Evolutionary conservation across 169 alveolate species (phyloP).

Genomic region (Plasmodium inui): DNA sequence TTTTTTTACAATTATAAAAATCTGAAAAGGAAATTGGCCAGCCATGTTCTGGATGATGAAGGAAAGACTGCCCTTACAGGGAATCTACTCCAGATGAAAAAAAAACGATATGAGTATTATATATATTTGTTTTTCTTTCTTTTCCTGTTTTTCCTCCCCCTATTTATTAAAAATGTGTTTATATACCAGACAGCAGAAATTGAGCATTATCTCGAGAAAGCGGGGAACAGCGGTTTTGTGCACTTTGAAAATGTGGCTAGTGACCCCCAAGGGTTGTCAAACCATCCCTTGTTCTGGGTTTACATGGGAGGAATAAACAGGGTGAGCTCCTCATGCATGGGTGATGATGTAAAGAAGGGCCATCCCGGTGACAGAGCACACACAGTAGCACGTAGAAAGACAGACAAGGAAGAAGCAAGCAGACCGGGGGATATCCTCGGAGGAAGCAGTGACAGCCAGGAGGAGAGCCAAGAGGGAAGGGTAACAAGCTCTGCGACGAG

Average conservation of each 20-base stretch:
- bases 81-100: neutral
- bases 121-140: slow-evolving; percentile 55
- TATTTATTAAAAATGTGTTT: slow-evolving; percentile 43
- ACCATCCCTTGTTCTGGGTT: slow-evolving; percentile 19
- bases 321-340: neutral
- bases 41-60: neutral
- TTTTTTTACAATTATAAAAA: slow-evolving; percentile 53
- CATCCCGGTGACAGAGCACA: neutral
- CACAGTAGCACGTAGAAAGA: neutral
- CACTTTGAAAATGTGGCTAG: neutral
- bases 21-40: slow-evolving; percentile 20
- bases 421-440: neutral
- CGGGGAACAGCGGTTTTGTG: neutral
- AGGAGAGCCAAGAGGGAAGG: neutral
- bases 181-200: slow-evolving; percentile 42
- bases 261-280: neutral
- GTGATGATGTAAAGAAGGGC: neutral
- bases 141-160: slow-evolving; percentile 49
- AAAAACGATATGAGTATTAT: slow-evolving; percentile 42
- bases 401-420: neutral
- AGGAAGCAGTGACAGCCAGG: neutral
- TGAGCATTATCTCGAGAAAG: neutral
- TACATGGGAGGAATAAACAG: slow-evolving; percentile 20
- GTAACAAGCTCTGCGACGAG: neutral
- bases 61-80: neutral